Base-by-base conservation (phyloP, 441 rosid species). In the Dalechampia spathulata region DNA sequence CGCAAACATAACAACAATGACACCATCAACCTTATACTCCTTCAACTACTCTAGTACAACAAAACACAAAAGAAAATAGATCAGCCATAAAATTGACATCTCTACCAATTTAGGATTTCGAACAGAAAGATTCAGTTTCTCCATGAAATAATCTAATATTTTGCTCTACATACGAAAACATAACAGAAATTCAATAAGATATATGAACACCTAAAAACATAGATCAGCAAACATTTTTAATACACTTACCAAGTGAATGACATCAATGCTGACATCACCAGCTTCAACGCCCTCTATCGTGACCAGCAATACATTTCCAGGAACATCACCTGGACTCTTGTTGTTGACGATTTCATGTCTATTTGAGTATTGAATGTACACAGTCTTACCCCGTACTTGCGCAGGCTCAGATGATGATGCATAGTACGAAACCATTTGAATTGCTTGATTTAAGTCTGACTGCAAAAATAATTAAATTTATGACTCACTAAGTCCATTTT, bases 351-450 rank as follows among this genome's bases (percentile, higher is more conserved):
- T 94, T 60, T 94, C 99, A 68, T 87, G 96, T 23, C 99, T 80
- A 60, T 94, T 90, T 1, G 99, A 94, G 65, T 94, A 90, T 63
- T 94, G 99, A 62, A 90, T 90, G 58, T 94, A 94, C 44, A 94
- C 97, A 15, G 95, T 81, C 72, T 94, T 94, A 9, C 99, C 97
- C n/a, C 99, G 93, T 70, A 90, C 82, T 62, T 94, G 96, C 2
- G 97, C 99, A 1, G 96, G 96, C 66, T 94, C 99, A 3, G 97
- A 90, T 11, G 97, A 90, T 5, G 99, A 90, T 45, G 97, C 99
- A 62, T 94, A 90, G 67, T 90, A 90, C 0, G 99, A 94, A 57
- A 94, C 97, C 99, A 90, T 94, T 6, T 86, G 82, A 71, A 94
- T 94, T 48, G 99, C 97, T 74, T 90, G 99, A 64, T 89, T 90